phyloP scores from a whole-genome alignment of 768 basidiomycete species.

The Leucosporidium scottii region DNA sequence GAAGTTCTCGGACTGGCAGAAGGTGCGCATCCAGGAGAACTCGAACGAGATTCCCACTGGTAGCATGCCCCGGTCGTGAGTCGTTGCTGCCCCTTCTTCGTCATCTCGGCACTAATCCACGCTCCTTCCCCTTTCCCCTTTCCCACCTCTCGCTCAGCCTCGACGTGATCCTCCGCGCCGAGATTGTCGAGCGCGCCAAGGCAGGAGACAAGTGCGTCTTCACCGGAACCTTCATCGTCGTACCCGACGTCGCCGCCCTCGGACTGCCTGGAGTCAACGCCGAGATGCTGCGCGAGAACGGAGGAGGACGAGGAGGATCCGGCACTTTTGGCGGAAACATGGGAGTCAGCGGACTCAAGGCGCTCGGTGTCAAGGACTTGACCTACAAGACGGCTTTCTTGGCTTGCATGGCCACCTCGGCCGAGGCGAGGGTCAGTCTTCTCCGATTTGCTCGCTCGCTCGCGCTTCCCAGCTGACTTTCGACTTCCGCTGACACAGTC shows the following conservation, averaged over 20 bases:
- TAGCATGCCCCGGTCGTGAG: conserved; percentile 76
- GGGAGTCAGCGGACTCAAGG: conserved; percentile 91
- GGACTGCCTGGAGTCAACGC: conserved; percentile 92
- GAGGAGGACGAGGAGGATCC: conserved; percentile 52
- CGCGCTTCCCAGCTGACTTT: neutral
- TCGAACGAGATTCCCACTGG: conserved; percentile 98
- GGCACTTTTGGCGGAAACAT: conserved; percentile 52
- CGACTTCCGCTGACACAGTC: conserved; percentile 51
- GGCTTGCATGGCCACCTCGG: conserved; percentile 92
- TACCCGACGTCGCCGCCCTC: conserved; percentile 94
- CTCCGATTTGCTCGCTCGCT: neutral
- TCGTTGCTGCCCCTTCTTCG: neutral
- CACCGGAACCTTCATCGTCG: conserved; percentile 95
- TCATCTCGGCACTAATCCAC: too few species aligned
- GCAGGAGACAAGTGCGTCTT: conserved; percentile 98
- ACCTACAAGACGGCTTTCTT: conserved; percentile 98
- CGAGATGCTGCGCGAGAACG: conserved; percentile 79
- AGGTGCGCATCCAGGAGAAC: conserved; percentile 97
- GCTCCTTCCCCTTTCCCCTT: neutral
- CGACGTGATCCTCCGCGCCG: conserved; percentile 89
- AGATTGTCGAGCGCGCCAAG: conserved; percentile 96
- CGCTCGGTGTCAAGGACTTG: conserved; percentile 84
- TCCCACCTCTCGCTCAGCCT: conserved; percentile 51
- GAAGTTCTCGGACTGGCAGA: conserved; percentile 99
- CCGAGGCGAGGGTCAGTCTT: conserved; percentile 69